phyloP scores from a whole-genome alignment of 257 asterid species.

The Agastache rugosa region DNA sequence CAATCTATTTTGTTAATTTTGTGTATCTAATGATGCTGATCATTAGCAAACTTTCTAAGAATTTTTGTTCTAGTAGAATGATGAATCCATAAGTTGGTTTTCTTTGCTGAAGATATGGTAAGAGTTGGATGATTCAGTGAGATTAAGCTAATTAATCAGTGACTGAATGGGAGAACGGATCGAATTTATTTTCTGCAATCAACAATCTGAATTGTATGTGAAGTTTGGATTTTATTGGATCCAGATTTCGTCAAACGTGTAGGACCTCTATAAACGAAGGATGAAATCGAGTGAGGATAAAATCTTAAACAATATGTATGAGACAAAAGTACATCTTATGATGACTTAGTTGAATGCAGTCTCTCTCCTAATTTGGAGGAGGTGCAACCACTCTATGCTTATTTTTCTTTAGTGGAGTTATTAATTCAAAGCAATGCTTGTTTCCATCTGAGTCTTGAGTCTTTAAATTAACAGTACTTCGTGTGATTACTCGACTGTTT shows the following conservation, averaged over 20 bases:
- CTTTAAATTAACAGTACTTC: neutral
- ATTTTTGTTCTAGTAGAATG: neutral
- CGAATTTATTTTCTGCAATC: neutral
- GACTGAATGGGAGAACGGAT: neutral
- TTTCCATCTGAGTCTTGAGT: conserved; percentile 8
- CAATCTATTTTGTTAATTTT: neutral
- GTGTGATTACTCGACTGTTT: conserved; percentile 13
- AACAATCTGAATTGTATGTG: neutral
- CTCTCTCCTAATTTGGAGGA: neutral
- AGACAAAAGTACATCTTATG: conserved; percentile 6
- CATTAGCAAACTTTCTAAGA: neutral
- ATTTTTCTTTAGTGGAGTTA: neutral
- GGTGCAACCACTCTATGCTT: conserved; percentile 27
- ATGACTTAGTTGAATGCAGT: conserved; percentile 1
- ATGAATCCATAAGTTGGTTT: neutral
- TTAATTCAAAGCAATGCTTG: conserved; percentile 6
- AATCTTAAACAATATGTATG: neutral
- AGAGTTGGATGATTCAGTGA: conserved; percentile 13
- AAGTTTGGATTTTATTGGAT: conserved; percentile 1
- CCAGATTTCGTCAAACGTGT: neutral
- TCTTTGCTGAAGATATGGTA: conserved; percentile 2
- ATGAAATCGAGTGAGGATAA: neutral
- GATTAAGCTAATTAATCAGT: neutral
- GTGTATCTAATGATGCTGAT: conserved; percentile 14
- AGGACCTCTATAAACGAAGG: neutral